These are phyloP conservation scores for Fusarium brachygibbosum DNA, from an alignment of 2,329 filamentous ascomycete species.

Conservation along the genomic window DNA sequence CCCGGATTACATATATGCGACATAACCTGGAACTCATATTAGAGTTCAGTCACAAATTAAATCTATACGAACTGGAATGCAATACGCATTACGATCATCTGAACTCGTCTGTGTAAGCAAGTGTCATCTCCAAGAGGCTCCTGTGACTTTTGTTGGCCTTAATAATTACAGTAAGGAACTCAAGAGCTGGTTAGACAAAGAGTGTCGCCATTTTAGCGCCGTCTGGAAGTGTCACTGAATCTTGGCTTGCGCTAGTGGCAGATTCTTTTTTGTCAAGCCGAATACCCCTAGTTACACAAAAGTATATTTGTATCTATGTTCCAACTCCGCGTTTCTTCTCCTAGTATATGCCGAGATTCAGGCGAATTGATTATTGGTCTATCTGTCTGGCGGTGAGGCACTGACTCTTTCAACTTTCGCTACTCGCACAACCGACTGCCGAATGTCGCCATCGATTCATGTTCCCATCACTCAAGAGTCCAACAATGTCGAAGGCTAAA, in stretches of 20 bases:
- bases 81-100: background rate
- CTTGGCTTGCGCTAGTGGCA: conserved; percentile 40
- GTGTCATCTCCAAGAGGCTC: background rate
- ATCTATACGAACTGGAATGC: background rate
- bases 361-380: conserved; percentile 7
- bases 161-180: background rate
- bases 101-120: background rate
- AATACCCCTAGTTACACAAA: conserved; percentile 31
- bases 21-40: conserved; percentile 3
- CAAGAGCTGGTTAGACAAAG: conserved; percentile 8
- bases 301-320: conserved; percentile 17
- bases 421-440: background rate
- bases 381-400: conserved; percentile 33
- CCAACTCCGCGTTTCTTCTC: conserved; percentile 9
- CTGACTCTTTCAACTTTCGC: background rate
- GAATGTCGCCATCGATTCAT: conserved; percentile 21
- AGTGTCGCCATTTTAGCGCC: conserved; percentile 42
- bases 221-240: conserved; percentile 31
- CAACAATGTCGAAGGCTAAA: background rate
- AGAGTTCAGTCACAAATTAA: background rate
- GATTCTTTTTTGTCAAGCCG: conserved; percentile 18
- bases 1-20: conserved; percentile 21
- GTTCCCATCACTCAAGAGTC: background rate
- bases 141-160: conserved; percentile 16
- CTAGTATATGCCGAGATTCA: conserved; percentile 18